Evolutionary conservation across 1,139 yeast genomes (phyloP), one percentile per base, ranked within the genome.

Genomic region (Blastobotrys petasosporus): DNA sequence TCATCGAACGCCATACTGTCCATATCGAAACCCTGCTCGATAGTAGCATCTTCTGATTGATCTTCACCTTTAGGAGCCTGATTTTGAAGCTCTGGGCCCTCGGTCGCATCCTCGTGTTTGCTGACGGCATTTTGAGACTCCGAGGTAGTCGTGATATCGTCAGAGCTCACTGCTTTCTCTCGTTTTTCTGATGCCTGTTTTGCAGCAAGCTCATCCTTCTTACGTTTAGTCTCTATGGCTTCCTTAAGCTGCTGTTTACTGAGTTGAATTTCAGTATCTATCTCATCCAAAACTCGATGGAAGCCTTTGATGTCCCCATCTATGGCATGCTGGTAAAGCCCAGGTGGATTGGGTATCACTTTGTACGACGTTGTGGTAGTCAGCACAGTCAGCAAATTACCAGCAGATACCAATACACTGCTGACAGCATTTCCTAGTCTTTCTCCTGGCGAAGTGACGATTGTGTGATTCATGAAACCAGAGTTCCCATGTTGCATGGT

Each of bases 271-370:
- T 54, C 57, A 11, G 56, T 46, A 28, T 58, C 59, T 13, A 54
- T 45, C 33, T 54, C 53, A 39, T 59, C 62, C 37, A 59, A 47
- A 2, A 55, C 42, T 7, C 49, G 32, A 36, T 58, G 60, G 45
- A 50, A 59, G 20, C 39, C 39, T 13, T 51, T 42, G 12, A 59
- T 45, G 33, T 53, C 54, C 9, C 46, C 49, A 44, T 59, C 59
- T 13, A 59, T 52, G 4, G 57, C 45, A 7, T 48, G 38, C 44
- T 58, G 61, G 17, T 58, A 46, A 17, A 50, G 48, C 8, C 53
- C 44, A 2, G 60, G 57, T 5, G 61, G 58, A 41, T 59, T 59
- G 5, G 61, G 60, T 1, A 59, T 52, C 8, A 55, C 55, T 20
- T 53, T 52, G 34, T 52, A 54, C 23, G 44, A 38, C 15, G 52